phyloP scores from a whole-genome alignment of 371 early-diverging fungal genomes.

The Dentiscutata heterogama region DNA sequence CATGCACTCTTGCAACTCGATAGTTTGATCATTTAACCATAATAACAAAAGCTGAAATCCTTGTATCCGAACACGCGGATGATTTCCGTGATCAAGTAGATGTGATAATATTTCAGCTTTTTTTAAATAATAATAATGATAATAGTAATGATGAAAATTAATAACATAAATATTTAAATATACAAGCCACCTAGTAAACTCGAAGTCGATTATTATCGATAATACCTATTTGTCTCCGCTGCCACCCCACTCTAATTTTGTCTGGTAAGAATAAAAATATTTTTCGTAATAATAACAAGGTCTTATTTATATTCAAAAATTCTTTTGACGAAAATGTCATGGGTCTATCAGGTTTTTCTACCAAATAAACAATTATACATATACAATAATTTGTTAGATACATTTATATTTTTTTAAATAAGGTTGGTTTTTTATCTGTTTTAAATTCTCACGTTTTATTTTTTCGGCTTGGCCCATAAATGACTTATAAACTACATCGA shows the following conservation, averaged over 20 bases:
- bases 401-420: slow-evolving; percentile 35
- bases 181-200: neutral
- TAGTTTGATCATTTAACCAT: slow-evolving; percentile 75
- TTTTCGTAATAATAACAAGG: slow-evolving; percentile 70
- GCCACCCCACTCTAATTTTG: slow-evolving; percentile 80
- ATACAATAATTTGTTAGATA: neutral
- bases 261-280: slow-evolving; percentile 76
- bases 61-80: slow-evolving; percentile 73
- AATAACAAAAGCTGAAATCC: slow-evolving; percentile 81
- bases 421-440: slow-evolving; percentile 50
- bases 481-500: slow-evolving; percentile 73
- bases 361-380: neutral
- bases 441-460: slow-evolving; percentile 68
- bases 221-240: slow-evolving; percentile 68
- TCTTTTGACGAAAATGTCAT: slow-evolving; percentile 72
- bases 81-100: slow-evolving; percentile 69
- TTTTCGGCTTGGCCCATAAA: slow-evolving; percentile 79
- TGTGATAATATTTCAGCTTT: slow-evolving; percentile 57
- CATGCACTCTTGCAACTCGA: slow-evolving; percentile 71
- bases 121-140: neutral
- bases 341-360: slow-evolving; percentile 57
- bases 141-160: neutral
- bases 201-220: neutral
- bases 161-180: neutral
- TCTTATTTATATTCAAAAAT: slow-evolving; percentile 70